Base-by-base conservation (phyloP, 306 rosid genomes). In the Amphicarpaea edgeworthii region DNA sequence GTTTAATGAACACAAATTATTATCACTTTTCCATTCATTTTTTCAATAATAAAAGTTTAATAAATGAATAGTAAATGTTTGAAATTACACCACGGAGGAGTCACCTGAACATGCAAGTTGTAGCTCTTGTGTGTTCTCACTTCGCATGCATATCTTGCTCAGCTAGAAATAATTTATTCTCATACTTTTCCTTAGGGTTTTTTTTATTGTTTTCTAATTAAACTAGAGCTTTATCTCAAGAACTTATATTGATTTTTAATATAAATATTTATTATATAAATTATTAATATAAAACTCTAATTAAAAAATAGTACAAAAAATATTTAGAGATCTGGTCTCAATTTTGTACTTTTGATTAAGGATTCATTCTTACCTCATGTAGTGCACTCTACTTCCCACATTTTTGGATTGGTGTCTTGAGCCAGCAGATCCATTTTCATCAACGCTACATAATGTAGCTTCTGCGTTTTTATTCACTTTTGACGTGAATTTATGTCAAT, bases 81-180 rank as follows among this genome's bases (percentile, higher is more conserved):
- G 21, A 15, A 46, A 15, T 49, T 41, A 41, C 73, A 38, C 21
- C 58, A 11, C 55, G 6, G 42, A 21, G 51, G n/a, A 57, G 12
- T 41, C 45, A 49, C n/a, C 51, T 49, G 74, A 26, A 28, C 17
- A 30, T 30, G 74, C 45, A 49, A 47, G 42, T 64, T 17, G 19
- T 16, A 5, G 30, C 46, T 4, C 3, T 15, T 7, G 12, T 50
- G 24, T 19, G 59, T 17, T 54, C 30, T 54, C 2, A n/a, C n/a
- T n/a, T n/a, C n/a, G n/a, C n/a, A 21, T 30, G 15, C 12, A 19
- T 17, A 2, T 30, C 43, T 26, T 59, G 6, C 34, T 23, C 62
- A 3, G 37, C 62, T 55, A 10, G 7, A 55, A 55, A 23, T 11
- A 55, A 23, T 11, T 9, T 54, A 9, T 20, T 40, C 43, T 40